Conservation (phyloP, 192 early-diverging fungal species). For the Ambispora gerdemannii region DNA sequence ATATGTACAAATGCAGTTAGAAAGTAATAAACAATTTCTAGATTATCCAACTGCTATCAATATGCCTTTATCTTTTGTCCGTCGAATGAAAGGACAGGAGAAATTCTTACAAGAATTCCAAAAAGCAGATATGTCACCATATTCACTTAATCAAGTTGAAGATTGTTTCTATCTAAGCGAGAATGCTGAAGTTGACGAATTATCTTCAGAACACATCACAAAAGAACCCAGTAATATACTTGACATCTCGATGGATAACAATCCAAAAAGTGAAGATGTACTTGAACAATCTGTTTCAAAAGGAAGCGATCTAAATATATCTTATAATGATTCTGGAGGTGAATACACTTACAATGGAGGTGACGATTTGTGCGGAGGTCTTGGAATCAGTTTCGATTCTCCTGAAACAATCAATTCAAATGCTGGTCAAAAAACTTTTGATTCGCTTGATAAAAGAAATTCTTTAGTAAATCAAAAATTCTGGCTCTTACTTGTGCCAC, state of each 20-base stretch:
- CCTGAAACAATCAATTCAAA: constrained; percentile 41
- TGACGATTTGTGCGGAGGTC: constrained; percentile 49
- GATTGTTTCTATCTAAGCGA: constrained; percentile 54
- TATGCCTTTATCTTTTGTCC: constrained; percentile 52
- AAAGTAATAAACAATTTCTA: constrained; percentile 48
- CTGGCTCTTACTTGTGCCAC: constrained; percentile 64
- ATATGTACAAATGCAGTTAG: constrained; percentile 51
- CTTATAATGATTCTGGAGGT: background rate
- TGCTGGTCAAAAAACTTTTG: background rate
- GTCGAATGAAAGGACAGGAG: constrained; percentile 41
- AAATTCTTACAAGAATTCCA: constrained; percentile 53
- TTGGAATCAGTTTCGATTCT: constrained; percentile 47
- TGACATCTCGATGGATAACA: background rate
- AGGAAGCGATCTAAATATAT: too few relatives aligned
- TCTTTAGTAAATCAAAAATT: constrained; percentile 41
- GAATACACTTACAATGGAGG: constrained; percentile 27
- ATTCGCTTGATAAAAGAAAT: background rate
- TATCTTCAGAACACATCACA: background rate
- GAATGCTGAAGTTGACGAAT: constrained; percentile 2
- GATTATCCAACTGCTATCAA: constrained; percentile 54
- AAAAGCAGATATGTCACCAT: constrained; percentile 45
- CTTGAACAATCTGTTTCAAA: background rate
- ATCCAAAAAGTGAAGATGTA: background rate
- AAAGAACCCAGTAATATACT: background rate
- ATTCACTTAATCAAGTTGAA: constrained; percentile 47